These are phyloP conservation scores for Fusarium mundagurra DNA, from an alignment of 2,329 filamentous ascomycete genomes.

Conservation along the genomic window DNA sequence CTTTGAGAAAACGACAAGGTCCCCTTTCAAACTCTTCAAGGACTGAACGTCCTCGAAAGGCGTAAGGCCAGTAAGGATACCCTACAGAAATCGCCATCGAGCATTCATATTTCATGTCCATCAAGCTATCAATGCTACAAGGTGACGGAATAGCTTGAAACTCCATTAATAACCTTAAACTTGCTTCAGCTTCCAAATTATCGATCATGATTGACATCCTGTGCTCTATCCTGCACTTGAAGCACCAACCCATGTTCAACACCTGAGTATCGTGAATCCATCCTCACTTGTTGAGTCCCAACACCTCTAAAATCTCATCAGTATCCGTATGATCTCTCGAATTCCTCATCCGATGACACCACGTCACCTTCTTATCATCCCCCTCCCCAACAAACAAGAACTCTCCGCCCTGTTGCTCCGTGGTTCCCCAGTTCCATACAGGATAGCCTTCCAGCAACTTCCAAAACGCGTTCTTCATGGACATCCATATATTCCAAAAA, in stretches of 20 bases:
- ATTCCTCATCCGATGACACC: constrained; percentile 28
- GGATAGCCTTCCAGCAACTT: background rate
- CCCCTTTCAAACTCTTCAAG: rapidly evolving
- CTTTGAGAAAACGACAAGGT: rapidly evolving
- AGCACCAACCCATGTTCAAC: background rate
- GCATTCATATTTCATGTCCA: background rate
- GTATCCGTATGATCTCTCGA: constrained; percentile 18
- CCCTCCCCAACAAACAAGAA: constrained; percentile 19
- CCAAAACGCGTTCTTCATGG: background rate
- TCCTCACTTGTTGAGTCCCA: background rate
- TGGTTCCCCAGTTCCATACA: background rate
- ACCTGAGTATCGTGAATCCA: rapidly evolving
- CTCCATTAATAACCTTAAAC: rapidly evolving
- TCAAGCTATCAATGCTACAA: background rate
- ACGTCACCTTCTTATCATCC: background rate
- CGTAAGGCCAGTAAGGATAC: background rate
- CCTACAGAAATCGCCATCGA: background rate
- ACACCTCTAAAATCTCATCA: constrained; percentile 13
- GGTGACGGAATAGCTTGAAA: rapidly evolving
- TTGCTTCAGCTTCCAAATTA: rapidly evolving
- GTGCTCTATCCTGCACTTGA: background rate
- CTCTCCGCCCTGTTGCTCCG: constrained; percentile 22
- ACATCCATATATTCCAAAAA: background rate
- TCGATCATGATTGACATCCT: background rate
- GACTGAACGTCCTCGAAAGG: background rate